A percentile compares a stretch with the other conserved stretches of the same genome.
phyloP scores from a whole-genome alignment of 352 stramenopile genomes.

The Phytophthora chlamydospora region DNA sequence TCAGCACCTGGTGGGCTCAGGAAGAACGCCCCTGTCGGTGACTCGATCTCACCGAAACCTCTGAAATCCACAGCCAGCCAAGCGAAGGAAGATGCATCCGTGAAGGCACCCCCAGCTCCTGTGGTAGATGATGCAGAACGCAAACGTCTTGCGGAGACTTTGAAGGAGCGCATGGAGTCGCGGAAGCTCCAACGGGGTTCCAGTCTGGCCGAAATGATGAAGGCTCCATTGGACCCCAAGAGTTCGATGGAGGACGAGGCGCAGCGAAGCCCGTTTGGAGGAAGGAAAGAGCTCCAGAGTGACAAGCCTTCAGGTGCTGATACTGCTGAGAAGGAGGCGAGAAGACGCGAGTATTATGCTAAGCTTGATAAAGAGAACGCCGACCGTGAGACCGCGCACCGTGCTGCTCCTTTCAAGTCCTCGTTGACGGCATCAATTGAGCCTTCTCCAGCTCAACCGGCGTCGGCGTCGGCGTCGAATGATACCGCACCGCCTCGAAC shows the following conservation, averaged over 20 bases:
- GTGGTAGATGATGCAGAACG: conserved; percentile 42
- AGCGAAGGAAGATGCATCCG: conserved; percentile 23
- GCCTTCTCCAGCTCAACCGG: conserved; percentile 13
- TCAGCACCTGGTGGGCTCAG: conserved; percentile 19
- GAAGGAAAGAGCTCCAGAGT: conserved; percentile 27
- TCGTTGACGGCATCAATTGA: conserved; percentile 52
- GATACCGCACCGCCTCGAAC: conserved; percentile 20
- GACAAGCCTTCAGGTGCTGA: conserved; percentile 15
- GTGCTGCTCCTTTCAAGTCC: conserved; percentile 55
- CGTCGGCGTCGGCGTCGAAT: conserved; percentile 26
- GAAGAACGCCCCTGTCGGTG: conserved; percentile 19
- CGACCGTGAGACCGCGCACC: conserved; percentile 44
- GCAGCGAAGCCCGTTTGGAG: conserved; percentile 13
- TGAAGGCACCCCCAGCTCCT: conserved; percentile 13
- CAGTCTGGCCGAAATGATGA: conserved; percentile 49
- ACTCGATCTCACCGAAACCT: conserved; percentile 27
- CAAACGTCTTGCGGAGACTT: conserved; percentile 39
- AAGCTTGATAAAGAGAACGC: conserved; percentile 64
- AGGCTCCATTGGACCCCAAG: conserved; percentile 27
- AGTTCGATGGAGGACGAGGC: conserved; percentile 23
- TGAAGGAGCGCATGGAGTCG: conserved; percentile 52
- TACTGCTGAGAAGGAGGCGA: conserved; percentile 49
- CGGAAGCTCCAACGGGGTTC: conserved; percentile 42
- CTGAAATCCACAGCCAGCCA: conserved; percentile 19
- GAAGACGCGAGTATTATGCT: conserved; percentile 58